Evolutionary conservation across 2,329 filamentous ascomycete species (phyloP).

Genomic region (Xylogone sp.): DNA sequence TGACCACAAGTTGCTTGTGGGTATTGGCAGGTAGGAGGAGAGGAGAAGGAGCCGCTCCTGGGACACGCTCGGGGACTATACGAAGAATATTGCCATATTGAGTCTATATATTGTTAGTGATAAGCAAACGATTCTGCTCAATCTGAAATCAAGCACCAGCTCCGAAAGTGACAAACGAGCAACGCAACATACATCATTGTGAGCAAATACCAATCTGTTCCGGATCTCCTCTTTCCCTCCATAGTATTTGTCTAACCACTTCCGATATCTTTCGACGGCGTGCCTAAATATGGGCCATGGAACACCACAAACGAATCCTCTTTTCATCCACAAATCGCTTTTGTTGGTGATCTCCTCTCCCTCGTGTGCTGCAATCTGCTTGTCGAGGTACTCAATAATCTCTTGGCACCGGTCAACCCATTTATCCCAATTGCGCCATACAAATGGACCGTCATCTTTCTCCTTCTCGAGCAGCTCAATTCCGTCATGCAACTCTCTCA

Average conservation of each 20-base stretch:
- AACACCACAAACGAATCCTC: constrained; percentile 77
- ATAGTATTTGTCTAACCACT: constrained; percentile 69
- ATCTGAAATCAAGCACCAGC: too few species aligned
- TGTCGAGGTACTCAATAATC: constrained; percentile 48
- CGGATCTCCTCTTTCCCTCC: constrained; percentile 64
- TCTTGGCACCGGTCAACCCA: constrained; percentile 55
- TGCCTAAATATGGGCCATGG: constrained; percentile 76
- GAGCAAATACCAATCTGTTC: constrained; percentile 83
- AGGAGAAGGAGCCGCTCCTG: constrained; percentile 55
- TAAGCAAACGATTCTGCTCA: too few species aligned
- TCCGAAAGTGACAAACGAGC: too few species aligned
- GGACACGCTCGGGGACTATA: constrained; percentile 57
- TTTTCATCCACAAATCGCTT: constrained; percentile 57
- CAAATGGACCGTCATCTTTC: constrained; percentile 71
- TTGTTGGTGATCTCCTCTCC: constrained; percentile 26
- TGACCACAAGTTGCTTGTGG: constrained; percentile 94
- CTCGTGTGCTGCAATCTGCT: constrained; percentile 44
- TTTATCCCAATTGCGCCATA: constrained; percentile 88
- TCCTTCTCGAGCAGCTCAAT: constrained; percentile 82
- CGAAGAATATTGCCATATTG: constrained; percentile 98
- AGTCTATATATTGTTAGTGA: constrained; percentile 53
- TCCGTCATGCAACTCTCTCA: constrained; percentile 93
- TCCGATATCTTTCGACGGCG: constrained; percentile 73
- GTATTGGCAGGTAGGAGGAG: constrained; percentile 85
- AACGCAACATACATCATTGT: constrained; percentile 75